Evolutionary conservation across 2,329 filamentous ascomycete species (phyloP), one percentile per base, ranked within the genome.

Genomic region (Fusarium algeriense): DNA sequence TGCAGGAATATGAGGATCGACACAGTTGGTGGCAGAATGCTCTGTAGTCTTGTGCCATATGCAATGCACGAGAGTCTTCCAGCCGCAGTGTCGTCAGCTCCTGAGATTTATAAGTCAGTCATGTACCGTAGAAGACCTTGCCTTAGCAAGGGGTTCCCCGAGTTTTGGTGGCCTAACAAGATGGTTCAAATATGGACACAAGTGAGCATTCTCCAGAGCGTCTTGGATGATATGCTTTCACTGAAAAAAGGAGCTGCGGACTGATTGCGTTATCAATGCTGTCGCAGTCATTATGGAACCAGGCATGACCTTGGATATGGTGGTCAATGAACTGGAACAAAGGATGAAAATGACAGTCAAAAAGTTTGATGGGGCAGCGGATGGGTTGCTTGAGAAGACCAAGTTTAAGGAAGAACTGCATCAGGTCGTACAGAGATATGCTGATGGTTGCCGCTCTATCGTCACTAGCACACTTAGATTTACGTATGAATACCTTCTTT

Each of bases 401-500:
- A 15, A 40, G 4, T 26, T 50, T 6, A 60, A 78, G 19, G 48
- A 72, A 2, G 37, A 70, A 19, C 12, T 72, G 38, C 48, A 55
- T 5, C 20, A 49, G 12, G 26, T 68, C 17, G 66, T 77, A 9
- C 60, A 35, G 56, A 71, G 49, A 23, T 79, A 80, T 43, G 68
- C 78, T 15, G 71, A 81, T n/a, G 80, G 78, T 4, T 78, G 76
- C 13, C 76, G 75, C 17, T 52, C 59, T 28, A 75, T 80, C 52
- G 76, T 78, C 14, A 80, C 76, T 2, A 80, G 80, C 15, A 76
- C 74, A 13, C 64, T 81, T 4, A 69, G 77, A 48, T 81, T 80
- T 68, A 79, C 77, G 80, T 81, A 58, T 50, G 80, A 72, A 34
- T 19, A 38, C 23, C 26, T 19, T 15, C 6, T 7, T 20, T n/a